Evolutionary conservation across 108 stramenopile genomes (phyloP), one percentile per base, ranked within the genome.

Genomic region (Mayamaea pseudoterrestris): DNA sequence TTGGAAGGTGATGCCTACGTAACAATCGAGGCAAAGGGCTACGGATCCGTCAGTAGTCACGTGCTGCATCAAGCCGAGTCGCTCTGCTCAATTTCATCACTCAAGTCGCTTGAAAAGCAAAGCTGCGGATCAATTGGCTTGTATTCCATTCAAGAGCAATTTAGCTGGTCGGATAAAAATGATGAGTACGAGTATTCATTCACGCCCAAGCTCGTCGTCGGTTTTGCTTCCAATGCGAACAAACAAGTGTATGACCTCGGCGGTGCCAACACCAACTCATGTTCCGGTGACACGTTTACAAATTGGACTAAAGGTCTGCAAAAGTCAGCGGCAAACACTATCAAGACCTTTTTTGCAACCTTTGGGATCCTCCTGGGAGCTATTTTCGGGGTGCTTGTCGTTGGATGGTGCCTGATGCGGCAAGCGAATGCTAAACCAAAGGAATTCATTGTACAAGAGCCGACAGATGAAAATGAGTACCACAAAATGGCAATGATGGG

Each of bases 231-330:
- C 1, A 53, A 42, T 44, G 17, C 35, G 7, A 37, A 58, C 5
- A 14, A 35, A 24, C 31, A 67, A 14, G 28, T 43, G 3, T 76
- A 57, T 25, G 68, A 76, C 44, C 62, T 62, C 21, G 74, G 74
- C 36, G 74, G 74, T 27, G 74, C 74, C 18, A 76, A 76, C 46
- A 70, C 69, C 2, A 21, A 59, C 26, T 35, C 41, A 16, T 76
- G 74, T 44, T 39, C 47, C 27, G 65, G 61, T 31, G 63, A 45
- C 35, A 48, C 46, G 3, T 66, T 70, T 48, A 14, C 53, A 5
- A 70, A 60, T 17, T 65, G 63, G 59, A 51, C 46, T 2, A 44
- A 55, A 5, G 23, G 47, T 16, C 27, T 64, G 17, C 51, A 41
- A 26, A 42, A 28, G 12, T 30, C 63, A 5, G 54, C 48, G 29